phyloP scores from a whole-genome alignment of 345 rosid species.

The Orychophragmus violaceus region DNA sequence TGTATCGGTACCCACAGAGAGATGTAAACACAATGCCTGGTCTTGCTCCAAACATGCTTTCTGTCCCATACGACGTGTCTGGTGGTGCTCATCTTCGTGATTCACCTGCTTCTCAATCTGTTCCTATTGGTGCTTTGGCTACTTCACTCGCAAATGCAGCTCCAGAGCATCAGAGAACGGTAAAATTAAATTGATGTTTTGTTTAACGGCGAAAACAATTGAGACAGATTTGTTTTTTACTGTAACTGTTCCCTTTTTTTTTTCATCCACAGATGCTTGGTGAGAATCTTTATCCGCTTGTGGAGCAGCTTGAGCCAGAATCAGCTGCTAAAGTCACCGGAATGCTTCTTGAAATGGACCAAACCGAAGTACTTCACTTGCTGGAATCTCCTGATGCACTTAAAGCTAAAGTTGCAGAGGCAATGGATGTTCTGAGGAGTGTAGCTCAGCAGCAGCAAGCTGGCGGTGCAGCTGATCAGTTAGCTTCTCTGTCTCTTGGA shows the following conservation, averaged over 20 bases:
- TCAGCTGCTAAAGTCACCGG: slow-evolving; percentile 51
- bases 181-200: slow-evolving; percentile 16
- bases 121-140: slow-evolving; percentile 86
- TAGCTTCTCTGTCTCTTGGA: slow-evolving; percentile 50
- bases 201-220: not conserved
- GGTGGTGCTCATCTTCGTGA: slow-evolving; percentile 57
- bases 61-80: slow-evolving; percentile 68
- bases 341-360: slow-evolving; percentile 61
- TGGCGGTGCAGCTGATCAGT: slow-evolving; percentile 48
- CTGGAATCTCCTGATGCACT: slow-evolving; percentile 61
- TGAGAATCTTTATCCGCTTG: slow-evolving; percentile 54
- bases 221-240: too few species aligned
- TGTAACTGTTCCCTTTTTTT: not conserved
- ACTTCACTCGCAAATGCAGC: slow-evolving; percentile 81
- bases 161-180: slow-evolving; percentile 90
- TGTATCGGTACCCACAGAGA: slow-evolving; percentile 58
- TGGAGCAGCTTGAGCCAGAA: slow-evolving; percentile 52
- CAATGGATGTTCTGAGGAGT: slow-evolving; percentile 43
- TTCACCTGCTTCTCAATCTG: slow-evolving; percentile 49
- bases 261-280: slow-evolving; percentile 41
- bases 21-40: slow-evolving; percentile 68
- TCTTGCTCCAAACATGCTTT: slow-evolving; percentile 61
- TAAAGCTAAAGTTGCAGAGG: slow-evolving; percentile 52
- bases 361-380: slow-evolving; percentile 55
- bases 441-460: slow-evolving; percentile 51